Evolutionary conservation across 2,329 filamentous ascomycete species (phyloP).

Genomic region (Chaetomium globosum): DNA sequence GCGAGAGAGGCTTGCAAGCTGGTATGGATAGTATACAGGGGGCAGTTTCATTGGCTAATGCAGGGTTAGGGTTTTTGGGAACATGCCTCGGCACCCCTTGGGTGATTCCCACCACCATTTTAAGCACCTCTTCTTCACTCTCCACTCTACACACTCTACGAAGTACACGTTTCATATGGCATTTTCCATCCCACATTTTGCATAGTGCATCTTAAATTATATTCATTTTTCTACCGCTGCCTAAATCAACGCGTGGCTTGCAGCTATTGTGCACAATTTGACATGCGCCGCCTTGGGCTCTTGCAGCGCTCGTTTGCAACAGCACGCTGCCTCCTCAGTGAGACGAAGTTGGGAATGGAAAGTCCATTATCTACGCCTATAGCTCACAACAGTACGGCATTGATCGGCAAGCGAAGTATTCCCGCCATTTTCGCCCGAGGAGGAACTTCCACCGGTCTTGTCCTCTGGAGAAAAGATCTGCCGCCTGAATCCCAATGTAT

Average conservation of each 20-base stretch:
- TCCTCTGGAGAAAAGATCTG: conserved; percentile 35
- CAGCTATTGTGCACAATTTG: not conserved
- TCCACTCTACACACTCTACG: not conserved
- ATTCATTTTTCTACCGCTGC: not conserved
- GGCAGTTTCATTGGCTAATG: not conserved
- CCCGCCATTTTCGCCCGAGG: conserved; percentile 41
- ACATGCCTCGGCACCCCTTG: not conserved
- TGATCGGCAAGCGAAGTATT: conserved; percentile 29
- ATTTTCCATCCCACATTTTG: not conserved
- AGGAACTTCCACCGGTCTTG: conserved; percentile 41
- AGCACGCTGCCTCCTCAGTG: not conserved
- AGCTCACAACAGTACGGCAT: not conserved
- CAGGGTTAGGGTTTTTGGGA: not conserved
- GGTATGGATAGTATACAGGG: not conserved
- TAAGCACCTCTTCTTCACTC: not conserved
- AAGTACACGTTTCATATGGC: not conserved
- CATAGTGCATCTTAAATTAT: not conserved
- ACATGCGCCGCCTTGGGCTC: not conserved
- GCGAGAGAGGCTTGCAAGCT: not conserved
- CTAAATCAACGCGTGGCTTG: not conserved
- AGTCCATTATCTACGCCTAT: not conserved
- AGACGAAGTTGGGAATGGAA: not conserved
- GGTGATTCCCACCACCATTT: not conserved
- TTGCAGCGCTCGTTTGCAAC: not conserved
- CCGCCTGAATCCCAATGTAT: conserved; percentile 34